Evolutionary conservation across 2,329 filamentous ascomycete genomes (phyloP).

Genomic region (Nigrograna mackinnonii): DNA sequence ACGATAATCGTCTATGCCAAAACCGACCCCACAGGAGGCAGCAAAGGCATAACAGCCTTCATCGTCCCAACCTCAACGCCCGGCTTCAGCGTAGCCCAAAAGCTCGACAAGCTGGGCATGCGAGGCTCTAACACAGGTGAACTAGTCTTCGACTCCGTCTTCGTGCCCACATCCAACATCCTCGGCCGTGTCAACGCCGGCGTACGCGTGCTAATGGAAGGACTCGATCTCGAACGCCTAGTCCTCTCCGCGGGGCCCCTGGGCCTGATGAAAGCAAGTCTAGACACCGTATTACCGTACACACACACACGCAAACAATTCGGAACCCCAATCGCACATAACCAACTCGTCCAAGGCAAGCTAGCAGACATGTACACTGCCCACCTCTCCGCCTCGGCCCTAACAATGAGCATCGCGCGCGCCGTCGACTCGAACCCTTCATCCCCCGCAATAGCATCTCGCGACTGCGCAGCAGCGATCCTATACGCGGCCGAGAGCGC

Average conservation of each 20-base stretch:
- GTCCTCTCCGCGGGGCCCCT: conserved; percentile 90
- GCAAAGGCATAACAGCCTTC: conserved; percentile 94
- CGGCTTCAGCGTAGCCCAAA: conserved; percentile 85
- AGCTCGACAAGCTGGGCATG: conserved; percentile 98
- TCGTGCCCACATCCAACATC: conserved; percentile 81
- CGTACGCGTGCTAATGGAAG: conserved; percentile 92
- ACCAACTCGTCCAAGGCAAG: conserved; percentile 91
- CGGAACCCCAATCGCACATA: conserved; percentile 80
- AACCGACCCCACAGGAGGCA: conserved; percentile 76
- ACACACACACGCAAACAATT: conserved; percentile 91
- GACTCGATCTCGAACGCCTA: conserved; percentile 88
- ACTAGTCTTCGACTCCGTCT: conserved; percentile 86
- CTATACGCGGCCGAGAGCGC: conserved; percentile 90
- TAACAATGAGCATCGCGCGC: conserved; percentile 83
- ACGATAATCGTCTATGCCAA: conserved; percentile 96
- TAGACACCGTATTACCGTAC: conserved; percentile 87
- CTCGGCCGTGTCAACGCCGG: conserved; percentile 81
- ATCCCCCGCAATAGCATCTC: conserved; percentile 70
- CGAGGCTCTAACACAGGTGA: conserved; percentile 95
- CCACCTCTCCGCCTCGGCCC: conserved; percentile 78
- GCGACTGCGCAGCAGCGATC: conserved; percentile 94
- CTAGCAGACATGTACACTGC: conserved; percentile 98
- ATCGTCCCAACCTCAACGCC: conserved; percentile 71
- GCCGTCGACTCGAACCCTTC: conserved; percentile 63
- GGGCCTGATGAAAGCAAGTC: conserved; percentile 89